Percentiles rank a stretch among this genome's conserved stretches.
Conservation (phyloP, 225 moss, liverwort and hornwort species). For the Rhytidiadelphus loreus region DNA sequence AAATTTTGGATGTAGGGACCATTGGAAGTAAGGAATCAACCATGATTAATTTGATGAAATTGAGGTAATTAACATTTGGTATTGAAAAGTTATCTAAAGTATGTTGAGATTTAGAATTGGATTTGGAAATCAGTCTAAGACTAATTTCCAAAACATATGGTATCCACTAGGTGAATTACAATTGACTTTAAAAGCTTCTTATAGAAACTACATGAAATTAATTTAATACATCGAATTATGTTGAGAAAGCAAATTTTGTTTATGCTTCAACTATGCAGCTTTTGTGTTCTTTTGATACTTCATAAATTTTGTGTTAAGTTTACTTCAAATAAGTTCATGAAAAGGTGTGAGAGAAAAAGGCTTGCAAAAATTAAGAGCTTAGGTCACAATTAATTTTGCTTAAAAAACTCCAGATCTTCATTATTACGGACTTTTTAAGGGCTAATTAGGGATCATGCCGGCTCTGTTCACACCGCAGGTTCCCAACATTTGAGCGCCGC, state of each 20-base stretch:
- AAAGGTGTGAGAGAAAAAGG: neutral
- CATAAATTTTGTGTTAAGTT: neutral
- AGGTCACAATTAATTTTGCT: neutral
- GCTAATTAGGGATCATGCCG: neutral
- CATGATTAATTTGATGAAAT: neutral
- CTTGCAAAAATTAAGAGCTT: neutral
- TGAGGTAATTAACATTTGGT: neutral
- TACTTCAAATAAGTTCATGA: neutral
- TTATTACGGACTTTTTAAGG: neutral
- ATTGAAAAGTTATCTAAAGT: neutral
- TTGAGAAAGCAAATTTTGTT: neutral
- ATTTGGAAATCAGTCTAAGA: neutral
- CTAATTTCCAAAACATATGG: neutral
- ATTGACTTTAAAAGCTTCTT: neutral
- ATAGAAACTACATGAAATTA: neutral
- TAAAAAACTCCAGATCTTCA: neutral
- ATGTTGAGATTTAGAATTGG: fast-evolving
- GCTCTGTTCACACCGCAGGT: neutral
- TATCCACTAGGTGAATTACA: fast-evolving
- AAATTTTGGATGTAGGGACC: neutral
- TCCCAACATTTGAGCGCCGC: neutral
- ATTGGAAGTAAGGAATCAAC: neutral
- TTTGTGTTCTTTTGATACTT: neutral
- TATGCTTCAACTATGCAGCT: fast-evolving
- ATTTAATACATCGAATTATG: fast-evolving